phyloP scores from a whole-genome alignment of 2,329 filamentous ascomycete species.

The Fusarium floridanum region DNA sequence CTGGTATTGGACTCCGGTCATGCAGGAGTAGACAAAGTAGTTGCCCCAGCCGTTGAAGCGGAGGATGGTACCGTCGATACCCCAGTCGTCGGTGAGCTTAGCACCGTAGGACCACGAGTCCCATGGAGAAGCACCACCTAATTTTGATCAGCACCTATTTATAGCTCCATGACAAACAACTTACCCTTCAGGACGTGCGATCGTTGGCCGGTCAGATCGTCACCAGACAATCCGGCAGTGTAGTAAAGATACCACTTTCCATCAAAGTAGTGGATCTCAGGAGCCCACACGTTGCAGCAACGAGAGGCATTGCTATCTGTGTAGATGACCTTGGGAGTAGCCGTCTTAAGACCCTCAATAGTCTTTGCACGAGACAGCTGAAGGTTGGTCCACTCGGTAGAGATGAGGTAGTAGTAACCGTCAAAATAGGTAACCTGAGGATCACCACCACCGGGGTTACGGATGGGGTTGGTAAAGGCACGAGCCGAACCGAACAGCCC shows the following conservation, averaged over 20 bases:
- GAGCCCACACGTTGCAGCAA: slow-evolving; percentile 70
- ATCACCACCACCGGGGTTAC: slow-evolving; percentile 63
- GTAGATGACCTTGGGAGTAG: slow-evolving; percentile 64
- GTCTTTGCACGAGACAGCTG: slow-evolving; percentile 67
- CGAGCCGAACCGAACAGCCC: slow-evolving; percentile 27
- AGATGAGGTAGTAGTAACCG: slow-evolving; percentile 69
- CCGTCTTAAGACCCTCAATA: slow-evolving; percentile 67
- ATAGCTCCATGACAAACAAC: neutral
- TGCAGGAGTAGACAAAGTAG: slow-evolving; percentile 69
- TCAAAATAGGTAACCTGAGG: slow-evolving; percentile 65
- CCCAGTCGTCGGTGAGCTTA: slow-evolving; percentile 62
- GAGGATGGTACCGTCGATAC: slow-evolving; percentile 67
- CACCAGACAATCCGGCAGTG: slow-evolving; percentile 59
- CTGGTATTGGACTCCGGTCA: slow-evolving; percentile 56
- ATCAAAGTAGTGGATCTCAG: slow-evolving; percentile 66
- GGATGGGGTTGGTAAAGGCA: slow-evolving; percentile 66
- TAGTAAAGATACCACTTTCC: slow-evolving; percentile 69
- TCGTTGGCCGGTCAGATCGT: slow-evolving; percentile 63
- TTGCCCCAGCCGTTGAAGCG: slow-evolving; percentile 60
- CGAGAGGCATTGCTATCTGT: slow-evolving; percentile 59
- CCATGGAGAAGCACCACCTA: slow-evolving; percentile 65
- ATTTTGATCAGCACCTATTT: neutral
- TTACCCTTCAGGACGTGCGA: slow-evolving; percentile 65
- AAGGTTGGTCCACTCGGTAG: slow-evolving; percentile 68
- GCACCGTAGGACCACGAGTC: slow-evolving; percentile 63